These are phyloP conservation scores for Phytophthora crassamura DNA, from an alignment of 352 stramenopile genomes.

Conservation along the genomic window DNA sequence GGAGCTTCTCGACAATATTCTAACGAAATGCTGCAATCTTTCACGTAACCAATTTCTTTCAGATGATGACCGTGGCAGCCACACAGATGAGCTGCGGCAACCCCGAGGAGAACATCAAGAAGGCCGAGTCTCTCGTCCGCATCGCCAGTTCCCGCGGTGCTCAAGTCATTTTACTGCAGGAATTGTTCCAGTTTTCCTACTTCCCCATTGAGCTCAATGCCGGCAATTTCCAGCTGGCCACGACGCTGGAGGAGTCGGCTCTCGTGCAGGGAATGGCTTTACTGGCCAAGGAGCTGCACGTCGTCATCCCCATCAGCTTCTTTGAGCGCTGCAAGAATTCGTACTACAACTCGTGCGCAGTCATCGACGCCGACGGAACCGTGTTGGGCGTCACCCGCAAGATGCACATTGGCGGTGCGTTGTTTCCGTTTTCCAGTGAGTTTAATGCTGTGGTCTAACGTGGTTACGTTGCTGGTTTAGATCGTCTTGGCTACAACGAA, in stretches of 20 bases:
- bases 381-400: slow-evolving; percentile 90
- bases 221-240: slow-evolving; percentile 89
- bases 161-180: slow-evolving; percentile 92
- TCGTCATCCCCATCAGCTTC: slow-evolving; percentile 93
- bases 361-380: slow-evolving; percentile 91
- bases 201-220: slow-evolving; percentile 93
- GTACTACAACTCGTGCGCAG: slow-evolving; percentile 93
- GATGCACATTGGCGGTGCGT: slow-evolving; percentile 88
- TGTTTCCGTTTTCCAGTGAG: not conserved
- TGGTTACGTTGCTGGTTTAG: slow-evolving; percentile 30
- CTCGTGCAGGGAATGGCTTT: slow-evolving; percentile 89
- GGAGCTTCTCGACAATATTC: slow-evolving; percentile 5
- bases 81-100: slow-evolving; percentile 91
- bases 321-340: slow-evolving; percentile 92
- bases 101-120: slow-evolving; percentile 91
- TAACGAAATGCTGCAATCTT: slow-evolving; percentile 4
- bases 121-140: slow-evolving; percentile 89
- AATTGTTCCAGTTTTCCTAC: slow-evolving; percentile 92
- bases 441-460: not conserved
- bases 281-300: slow-evolving; percentile 90
- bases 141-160: slow-evolving; percentile 88
- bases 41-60: not conserved
- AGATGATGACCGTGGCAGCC: slow-evolving; percentile 87
- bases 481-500: slow-evolving; percentile 91
- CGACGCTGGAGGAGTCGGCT: slow-evolving; percentile 82